These are phyloP conservation scores for Trametes villosa DNA, from an alignment of 768 basidiomycete species.

Conservation along the genomic window DNA sequence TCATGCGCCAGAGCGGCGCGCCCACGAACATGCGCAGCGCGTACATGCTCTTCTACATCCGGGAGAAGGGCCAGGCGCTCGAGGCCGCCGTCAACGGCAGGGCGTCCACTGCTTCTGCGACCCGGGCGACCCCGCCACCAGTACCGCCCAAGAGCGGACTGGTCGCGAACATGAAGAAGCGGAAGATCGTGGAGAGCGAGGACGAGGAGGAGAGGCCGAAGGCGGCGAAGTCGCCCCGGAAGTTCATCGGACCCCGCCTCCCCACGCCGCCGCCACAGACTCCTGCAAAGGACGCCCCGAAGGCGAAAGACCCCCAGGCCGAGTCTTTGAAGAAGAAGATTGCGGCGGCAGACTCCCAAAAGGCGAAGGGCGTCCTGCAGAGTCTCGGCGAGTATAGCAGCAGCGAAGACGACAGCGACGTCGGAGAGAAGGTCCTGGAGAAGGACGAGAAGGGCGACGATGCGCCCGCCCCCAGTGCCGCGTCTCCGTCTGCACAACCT, in stretches of 20 bases:
- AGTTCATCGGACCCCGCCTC: conserved; percentile 70
- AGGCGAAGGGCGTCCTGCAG: conserved; percentile 40
- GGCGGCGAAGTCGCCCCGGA: conserved; percentile 50
- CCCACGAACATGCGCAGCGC: conserved; percentile 77
- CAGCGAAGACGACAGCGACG: conserved; percentile 39
- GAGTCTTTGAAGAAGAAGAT: conserved; percentile 57
- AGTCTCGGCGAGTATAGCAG: conserved; percentile 47
- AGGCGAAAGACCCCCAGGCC: conserved; percentile 55
- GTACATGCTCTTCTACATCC: conserved; percentile 92
- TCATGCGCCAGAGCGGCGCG: conserved; percentile 46
- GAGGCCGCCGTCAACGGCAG: conserved; percentile 55
- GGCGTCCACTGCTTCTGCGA: background rate
- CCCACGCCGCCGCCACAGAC: conserved; percentile 46
- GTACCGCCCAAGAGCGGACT: conserved; percentile 44
- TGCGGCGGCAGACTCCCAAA: conserved; percentile 35
- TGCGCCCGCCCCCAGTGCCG: background rate
- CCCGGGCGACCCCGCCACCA: conserved; percentile 26
- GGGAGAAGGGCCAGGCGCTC: conserved; percentile 74
- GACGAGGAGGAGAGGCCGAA: conserved; percentile 54
- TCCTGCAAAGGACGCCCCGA: conserved; percentile 34
- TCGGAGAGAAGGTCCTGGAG: conserved; percentile 35
- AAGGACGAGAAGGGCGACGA: background rate
- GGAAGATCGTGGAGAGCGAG: conserved; percentile 54
- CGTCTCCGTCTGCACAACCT: background rate
- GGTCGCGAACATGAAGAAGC: conserved; percentile 52